Evolutionary conservation across 1,284 basidiomycete species (phyloP).

Genomic region (Xanthoconium separans): DNA sequence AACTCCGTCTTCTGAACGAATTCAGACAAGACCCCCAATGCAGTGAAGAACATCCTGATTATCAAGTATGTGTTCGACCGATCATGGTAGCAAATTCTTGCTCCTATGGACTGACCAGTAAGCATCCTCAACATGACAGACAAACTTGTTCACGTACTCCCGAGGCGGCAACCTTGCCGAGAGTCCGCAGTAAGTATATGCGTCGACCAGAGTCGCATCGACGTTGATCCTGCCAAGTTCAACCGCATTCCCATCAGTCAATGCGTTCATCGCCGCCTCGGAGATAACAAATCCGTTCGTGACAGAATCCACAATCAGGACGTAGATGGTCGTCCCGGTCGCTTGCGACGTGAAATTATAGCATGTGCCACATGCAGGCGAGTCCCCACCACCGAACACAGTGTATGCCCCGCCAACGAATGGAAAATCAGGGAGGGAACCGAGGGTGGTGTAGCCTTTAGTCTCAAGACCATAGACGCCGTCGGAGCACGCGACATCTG

Average conservation of each 20-base stretch:
- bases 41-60: neutral
- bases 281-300: constrained; percentile 36
- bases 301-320: constrained; percentile 36
- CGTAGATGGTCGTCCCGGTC: constrained; percentile 15
- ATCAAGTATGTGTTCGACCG: neutral
- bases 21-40: neutral
- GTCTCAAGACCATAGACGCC: constrained; percentile 41
- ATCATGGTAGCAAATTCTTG: too few species aligned
- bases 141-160: too few species aligned
- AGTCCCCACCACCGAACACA: constrained; percentile 39
- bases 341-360: constrained; percentile 30
- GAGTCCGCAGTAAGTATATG: neutral
- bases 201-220: too few species aligned
- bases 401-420: constrained; percentile 24
- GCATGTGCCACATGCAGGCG: constrained; percentile 33
- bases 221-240: too few species aligned
- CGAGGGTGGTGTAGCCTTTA: constrained; percentile 45
- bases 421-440: constrained; percentile 49
- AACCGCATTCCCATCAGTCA: too few species aligned
- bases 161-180: too few species aligned
- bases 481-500: constrained; percentile 48
- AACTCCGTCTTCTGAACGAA: neutral
- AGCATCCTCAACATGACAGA: too few species aligned
- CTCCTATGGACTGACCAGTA: too few species aligned
- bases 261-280: constrained; percentile 31